Conservation (phyloP, 1,284 basidiomycete genomes). For the Wallemia ichthyophaga region DNA sequence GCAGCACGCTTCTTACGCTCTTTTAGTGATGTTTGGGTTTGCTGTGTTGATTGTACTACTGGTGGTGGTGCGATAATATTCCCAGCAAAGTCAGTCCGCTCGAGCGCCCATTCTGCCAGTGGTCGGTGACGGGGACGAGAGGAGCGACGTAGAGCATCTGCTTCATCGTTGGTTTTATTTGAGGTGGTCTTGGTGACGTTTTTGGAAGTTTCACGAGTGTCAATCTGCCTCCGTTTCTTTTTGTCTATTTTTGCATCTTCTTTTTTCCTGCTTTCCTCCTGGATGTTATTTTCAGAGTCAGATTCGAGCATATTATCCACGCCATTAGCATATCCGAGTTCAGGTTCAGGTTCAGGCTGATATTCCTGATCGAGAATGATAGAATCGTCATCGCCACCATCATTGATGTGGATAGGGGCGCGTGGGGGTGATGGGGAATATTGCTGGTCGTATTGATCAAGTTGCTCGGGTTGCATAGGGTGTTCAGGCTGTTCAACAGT, state of each 20-base stretch:
- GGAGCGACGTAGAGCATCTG: conserved; percentile 1
- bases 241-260: no score
- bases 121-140: neutral
- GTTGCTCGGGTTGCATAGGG: conserved; percentile 21
- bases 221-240: no score
- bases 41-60: conserved; percentile 4
- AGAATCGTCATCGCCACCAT: neutral
- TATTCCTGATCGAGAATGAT: conserved; percentile 1
- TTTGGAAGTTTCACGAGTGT: no score
- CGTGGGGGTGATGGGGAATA: neutral
- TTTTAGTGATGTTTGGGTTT: conserved; percentile 56
- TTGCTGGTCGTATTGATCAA: no score
- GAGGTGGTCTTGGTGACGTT: no score
- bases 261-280: neutral
- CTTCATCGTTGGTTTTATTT: no score
- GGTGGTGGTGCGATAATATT: neutral
- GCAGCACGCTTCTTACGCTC: conserved; percentile 37
- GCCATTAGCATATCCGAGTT: neutral
- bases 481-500: no score
- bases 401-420: conserved; percentile 1
- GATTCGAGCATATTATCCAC: no score
- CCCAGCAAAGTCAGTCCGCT: conserved; percentile 1
- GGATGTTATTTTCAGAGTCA: no score
- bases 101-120: conserved; percentile 1
- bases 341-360: neutral